Evolutionary conservation across 2,329 filamentous ascomycete genomes (phyloP), one percentile per base, ranked within the genome.

Genomic region (Aspergillus felis): DNA sequence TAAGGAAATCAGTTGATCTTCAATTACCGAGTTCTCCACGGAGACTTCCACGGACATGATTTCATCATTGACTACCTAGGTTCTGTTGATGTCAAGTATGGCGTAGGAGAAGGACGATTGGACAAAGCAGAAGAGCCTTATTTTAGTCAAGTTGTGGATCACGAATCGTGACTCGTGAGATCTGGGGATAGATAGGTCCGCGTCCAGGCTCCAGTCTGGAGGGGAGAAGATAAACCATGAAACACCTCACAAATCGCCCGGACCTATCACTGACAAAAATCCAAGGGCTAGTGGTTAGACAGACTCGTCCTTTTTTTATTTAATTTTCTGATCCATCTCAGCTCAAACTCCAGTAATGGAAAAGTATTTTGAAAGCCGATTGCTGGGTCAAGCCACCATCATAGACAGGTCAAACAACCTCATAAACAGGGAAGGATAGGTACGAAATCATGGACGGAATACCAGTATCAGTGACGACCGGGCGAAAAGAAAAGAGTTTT

Each of bases 401-500:
- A 46, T 47, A 24, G 44, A 47, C 44, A 47, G 44, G 44, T 47
- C 44, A 47, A 47, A 51, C 49, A 52, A 32, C 10, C 29, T 49
- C 27, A 55, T 58, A 59, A 51, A 42, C 59, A 51, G 51, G 49
- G 51, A 44, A 50, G 54, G 57, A 53, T 54, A 44, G 47, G 56
- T 50, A 61, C 51, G 57, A 63, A 24, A 24, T 22, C 42, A 46
- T 46, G 42, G 42, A 24, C 4, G 55, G 54, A 57, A 64, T 61
- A 53, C 56, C 10, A 2, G 28, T 29, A 59, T 54, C 52, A 60
- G 57, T 44, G 49, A 22, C 22, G 22, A 47, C n/a, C 1, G 10
- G 50, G 56, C 54, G 57, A 57, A 57, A 48, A 56, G 56, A 58
- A 63, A 64, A 67, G n/a, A 47, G 63, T 71, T 72, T 72, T 72